phyloP scores from a whole-genome alignment of 1,284 basidiomycete genomes.

The Hymenochaete sp. region DNA sequence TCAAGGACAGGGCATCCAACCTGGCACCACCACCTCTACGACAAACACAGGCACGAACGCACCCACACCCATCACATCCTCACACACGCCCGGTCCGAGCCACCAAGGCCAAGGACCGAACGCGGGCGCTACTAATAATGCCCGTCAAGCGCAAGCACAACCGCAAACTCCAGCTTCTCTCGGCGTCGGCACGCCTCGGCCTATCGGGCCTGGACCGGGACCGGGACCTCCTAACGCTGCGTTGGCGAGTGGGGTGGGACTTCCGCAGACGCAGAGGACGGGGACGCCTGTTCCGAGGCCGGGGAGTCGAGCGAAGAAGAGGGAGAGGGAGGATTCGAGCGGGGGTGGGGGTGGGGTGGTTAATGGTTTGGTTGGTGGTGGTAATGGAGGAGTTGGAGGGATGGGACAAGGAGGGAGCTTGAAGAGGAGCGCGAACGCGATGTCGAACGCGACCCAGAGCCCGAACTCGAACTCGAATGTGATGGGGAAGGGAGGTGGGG shows the following conservation, averaged over 20 bases:
- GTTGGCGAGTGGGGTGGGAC: not conserved
- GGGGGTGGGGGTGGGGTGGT: too few species aligned
- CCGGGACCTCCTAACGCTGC: slow-evolving; percentile 10
- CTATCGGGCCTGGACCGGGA: slow-evolving; percentile 17
- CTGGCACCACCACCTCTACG: slow-evolving; percentile 25
- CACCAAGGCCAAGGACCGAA: slow-evolving; percentile 12
- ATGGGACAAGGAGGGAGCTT: too few species aligned
- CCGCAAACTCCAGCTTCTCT: slow-evolving; percentile 16
- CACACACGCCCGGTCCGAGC: slow-evolving; percentile 4
- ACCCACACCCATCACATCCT: slow-evolving; percentile 12
- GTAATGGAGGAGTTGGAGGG: too few species aligned
- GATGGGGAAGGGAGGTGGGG: too few species aligned
- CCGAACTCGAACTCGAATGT: too few species aligned
- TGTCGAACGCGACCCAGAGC: too few species aligned
- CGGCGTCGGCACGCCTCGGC: slow-evolving; percentile 29
- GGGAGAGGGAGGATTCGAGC: slow-evolving; percentile 43
- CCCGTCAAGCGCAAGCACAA: too few species aligned
- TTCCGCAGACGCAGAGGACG: slow-evolving; percentile 1
- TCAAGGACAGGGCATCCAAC: slow-evolving; percentile 37
- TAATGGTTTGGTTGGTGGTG: too few species aligned
- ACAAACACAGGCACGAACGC: slow-evolving; percentile 22
- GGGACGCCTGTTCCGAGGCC: slow-evolving; percentile 10
- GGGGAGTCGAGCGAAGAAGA: slow-evolving; percentile 39
- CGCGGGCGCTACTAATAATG: not conserved
- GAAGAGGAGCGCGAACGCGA: too few species aligned